Base-by-base conservation (phyloP, 2,329 filamentous ascomycete species). In the Colletotrichum acutatum region DNA sequence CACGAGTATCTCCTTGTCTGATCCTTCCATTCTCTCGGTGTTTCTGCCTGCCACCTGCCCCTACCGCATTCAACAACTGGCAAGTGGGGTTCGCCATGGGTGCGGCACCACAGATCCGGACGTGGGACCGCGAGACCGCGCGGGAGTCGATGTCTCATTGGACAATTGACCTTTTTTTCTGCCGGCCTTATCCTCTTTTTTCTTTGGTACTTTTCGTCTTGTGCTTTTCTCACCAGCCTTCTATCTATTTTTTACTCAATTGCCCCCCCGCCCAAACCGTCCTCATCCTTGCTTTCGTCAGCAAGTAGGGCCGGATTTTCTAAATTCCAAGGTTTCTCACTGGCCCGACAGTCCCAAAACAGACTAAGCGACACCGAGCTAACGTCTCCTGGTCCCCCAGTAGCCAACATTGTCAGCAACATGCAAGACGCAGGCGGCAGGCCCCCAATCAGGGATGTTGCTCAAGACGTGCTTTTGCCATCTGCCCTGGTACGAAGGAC, bases 241-340 rank as follows among this genome's bases (percentile, higher is more conserved):
- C 52, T 58, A 58, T 26, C 53, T 26, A 26, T 56, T 56, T 28
- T 28, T 56, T 56, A 22, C 22, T 26, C 5, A 12, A 28, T 28
- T 22, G 8, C n/a, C 14, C 37, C 46, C 61, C 22, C 53, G 54
- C 46, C 42, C 42, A 46, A 32, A 42, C 37, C 24, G 22, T 11
- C 6, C 3, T 5, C 16, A 71, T 71, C 68, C 68, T 64, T 71
- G 68, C 49, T 34, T 9, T 16, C 30, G 42, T n/a, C 42, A 59
- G 65, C 26, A 61, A 63, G 62, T 65, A 72, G 34, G 69, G n/a
- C 52, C 70, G 70, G 66, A 70, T 64, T 69, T 69, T 72, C 54
- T 59, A 64, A 65, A 42, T 64, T 72, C 70, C 70, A 59, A 16
- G 42, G n/a, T 30, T 64, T 8, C 26, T 70, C 53, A 72, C 42